These are phyloP conservation scores for Passalora sequoiae DNA, from an alignment of 2,329 filamentous ascomycete species.

Conservation along the genomic window DNA sequence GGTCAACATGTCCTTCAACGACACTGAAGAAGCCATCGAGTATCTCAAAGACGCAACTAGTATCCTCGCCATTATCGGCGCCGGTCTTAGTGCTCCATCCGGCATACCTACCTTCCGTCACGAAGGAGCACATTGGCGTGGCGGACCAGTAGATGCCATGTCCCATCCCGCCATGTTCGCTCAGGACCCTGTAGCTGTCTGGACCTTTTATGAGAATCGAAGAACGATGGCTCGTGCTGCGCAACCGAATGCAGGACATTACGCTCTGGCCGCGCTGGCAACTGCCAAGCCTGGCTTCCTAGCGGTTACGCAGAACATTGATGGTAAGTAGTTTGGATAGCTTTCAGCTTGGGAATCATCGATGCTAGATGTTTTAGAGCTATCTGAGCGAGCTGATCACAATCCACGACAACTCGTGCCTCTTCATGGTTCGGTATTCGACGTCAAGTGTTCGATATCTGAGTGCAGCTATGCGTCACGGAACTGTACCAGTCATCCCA, in stretches of 20 bases:
- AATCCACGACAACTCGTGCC: neutral
- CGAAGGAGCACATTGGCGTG: neutral
- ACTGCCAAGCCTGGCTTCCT: constrained; percentile 1
- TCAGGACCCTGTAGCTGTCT: neutral
- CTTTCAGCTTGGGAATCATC: neutral
- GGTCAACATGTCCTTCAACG: neutral
- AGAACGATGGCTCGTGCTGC: neutral
- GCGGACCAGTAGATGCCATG: neutral
- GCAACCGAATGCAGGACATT: constrained; percentile 6
- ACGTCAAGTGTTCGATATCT: constrained; percentile 1
- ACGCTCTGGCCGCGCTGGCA: constrained; percentile 5
- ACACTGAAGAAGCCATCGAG: neutral
- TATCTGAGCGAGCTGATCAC: constrained; percentile 4
- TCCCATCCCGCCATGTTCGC: neutral
- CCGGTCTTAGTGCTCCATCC: neutral
- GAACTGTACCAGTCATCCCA: neutral
- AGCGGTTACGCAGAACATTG: constrained; percentile 10
- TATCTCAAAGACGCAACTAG: neutral
- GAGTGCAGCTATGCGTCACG: neutral
- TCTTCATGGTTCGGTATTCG: constrained; percentile 4
- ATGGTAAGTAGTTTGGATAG: constrained; percentile 1
- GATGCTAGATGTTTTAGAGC: neutral
- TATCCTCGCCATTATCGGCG: constrained; percentile 2
- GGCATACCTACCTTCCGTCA: constrained; percentile 3
- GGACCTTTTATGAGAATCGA: neutral